phyloP scores from a whole-genome alignment of 1,284 basidiomycete genomes.

The Microbotryum violaceum region DNA sequence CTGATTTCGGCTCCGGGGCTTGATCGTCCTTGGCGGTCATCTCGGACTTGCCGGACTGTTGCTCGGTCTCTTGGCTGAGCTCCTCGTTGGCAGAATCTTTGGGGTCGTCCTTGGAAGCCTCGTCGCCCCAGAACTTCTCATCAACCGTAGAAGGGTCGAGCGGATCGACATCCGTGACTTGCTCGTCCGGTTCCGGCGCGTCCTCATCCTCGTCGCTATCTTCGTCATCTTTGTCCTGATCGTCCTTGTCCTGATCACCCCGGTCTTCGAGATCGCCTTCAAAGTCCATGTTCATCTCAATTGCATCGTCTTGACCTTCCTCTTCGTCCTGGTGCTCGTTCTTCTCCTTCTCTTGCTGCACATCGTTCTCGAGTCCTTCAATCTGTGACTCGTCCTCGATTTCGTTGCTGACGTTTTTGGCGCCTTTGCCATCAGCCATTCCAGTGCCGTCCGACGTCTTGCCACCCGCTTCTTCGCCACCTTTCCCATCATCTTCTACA shows the following conservation, averaged over 20 bases:
- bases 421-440: conserved; percentile 73
- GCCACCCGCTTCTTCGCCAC: conserved; percentile 49
- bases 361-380: conserved; percentile 76
- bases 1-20: conserved; percentile 44
- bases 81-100: conserved; percentile 44
- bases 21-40: conserved; percentile 65
- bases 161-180: conserved; percentile 73
- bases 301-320: conserved; percentile 52
- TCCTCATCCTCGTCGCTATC: conserved; percentile 52
- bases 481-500: conserved; percentile 50
- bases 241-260: conserved; percentile 60
- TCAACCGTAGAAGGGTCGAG: conserved; percentile 82
- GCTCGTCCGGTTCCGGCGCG: conserved; percentile 58
- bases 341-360: conserved; percentile 52
- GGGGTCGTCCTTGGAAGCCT: conserved; percentile 50
- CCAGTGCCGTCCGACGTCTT: conserved; percentile 61
- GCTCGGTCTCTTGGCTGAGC: conserved; percentile 50
- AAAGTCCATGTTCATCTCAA: conserved; percentile 42
- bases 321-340: conserved; percentile 56
- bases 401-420: conserved; percentile 81
- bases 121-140: conserved; percentile 94
- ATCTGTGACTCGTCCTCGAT: conserved; percentile 94
- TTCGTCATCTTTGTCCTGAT: conserved; percentile 52
- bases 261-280: conserved; percentile 49
- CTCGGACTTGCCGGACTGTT: conserved; percentile 57